These are phyloP conservation scores for Yarrowia sp. DNA, from an alignment of 805 yeast species.

Conservation along the genomic window DNA sequence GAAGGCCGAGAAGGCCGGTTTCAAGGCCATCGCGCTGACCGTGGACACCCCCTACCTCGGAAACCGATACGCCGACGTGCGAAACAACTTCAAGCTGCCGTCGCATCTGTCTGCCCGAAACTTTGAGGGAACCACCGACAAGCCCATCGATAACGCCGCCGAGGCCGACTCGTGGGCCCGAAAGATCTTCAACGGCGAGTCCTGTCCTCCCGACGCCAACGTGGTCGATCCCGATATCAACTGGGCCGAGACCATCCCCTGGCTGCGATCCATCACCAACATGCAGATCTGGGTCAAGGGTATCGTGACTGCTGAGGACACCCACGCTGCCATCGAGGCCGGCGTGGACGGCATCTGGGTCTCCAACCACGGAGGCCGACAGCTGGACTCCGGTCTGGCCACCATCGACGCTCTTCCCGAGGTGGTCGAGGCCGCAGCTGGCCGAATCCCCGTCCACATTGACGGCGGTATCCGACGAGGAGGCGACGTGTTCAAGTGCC, in stretches of 20 bases:
- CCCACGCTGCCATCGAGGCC: slow-evolving; percentile 61
- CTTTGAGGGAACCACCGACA: slow-evolving; percentile 41
- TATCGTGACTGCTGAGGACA: slow-evolving; percentile 70
- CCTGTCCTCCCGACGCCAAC: slow-evolving; percentile 41
- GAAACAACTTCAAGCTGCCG: slow-evolving; percentile 45
- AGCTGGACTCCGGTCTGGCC: slow-evolving; percentile 67
- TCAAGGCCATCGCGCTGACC: slow-evolving; percentile 59
- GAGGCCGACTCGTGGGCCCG: slow-evolving; percentile 44
- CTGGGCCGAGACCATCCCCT: slow-evolving; percentile 49
- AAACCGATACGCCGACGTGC: slow-evolving; percentile 58
- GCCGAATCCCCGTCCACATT: slow-evolving; percentile 63
- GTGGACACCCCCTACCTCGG: slow-evolving; percentile 65
- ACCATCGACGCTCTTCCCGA: slow-evolving; percentile 72
- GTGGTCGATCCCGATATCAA: slow-evolving; percentile 47
- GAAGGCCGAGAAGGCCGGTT: slow-evolving; percentile 48
- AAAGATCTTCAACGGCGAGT: slow-evolving; percentile 41
- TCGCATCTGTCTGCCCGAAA: slow-evolving; percentile 47
- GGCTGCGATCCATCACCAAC: slow-evolving; percentile 49
- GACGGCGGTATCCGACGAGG: slow-evolving; percentile 79
- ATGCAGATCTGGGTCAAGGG: slow-evolving; percentile 67
- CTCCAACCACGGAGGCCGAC: slow-evolving; percentile 81
- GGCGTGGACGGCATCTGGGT: slow-evolving; percentile 70
- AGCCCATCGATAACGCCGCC: slow-evolving; percentile 45
- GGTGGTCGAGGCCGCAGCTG: slow-evolving; percentile 51
- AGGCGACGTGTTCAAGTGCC: slow-evolving; percentile 68